Conservation (phyloP, 2,329 filamentous ascomycete species). For the Pseudogymnoascus sp. region DNA sequence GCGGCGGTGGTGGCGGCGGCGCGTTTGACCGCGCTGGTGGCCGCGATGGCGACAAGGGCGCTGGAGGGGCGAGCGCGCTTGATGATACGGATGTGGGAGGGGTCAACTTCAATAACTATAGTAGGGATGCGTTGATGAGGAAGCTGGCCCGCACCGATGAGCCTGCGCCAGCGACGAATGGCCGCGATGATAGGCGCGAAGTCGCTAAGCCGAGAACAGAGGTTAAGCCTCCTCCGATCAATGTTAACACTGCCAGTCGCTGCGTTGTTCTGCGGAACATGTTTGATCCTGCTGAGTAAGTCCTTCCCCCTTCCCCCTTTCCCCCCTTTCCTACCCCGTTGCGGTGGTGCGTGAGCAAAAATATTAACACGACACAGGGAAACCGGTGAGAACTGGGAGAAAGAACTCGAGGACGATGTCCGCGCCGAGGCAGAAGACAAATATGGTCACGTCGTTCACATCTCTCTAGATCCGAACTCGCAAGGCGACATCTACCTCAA, state of each 20-base stretch:
- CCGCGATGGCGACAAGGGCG: constrained; percentile 79
- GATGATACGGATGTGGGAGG: constrained; percentile 97
- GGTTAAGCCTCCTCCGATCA: constrained; percentile 68
- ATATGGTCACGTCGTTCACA: constrained; percentile 97
- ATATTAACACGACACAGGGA: constrained; percentile 51
- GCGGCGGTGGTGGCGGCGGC: constrained; percentile 49
- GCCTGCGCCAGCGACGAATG: constrained; percentile 50
- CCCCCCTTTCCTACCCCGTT: neutral
- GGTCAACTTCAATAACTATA: constrained; percentile 99
- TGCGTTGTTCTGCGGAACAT: constrained; percentile 94
- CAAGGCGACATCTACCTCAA: constrained; percentile 97
- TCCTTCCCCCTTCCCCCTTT: constrained; percentile 20
- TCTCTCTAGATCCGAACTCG: constrained; percentile 86
- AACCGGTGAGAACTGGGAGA: constrained; percentile 79
- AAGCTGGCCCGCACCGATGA: constrained; percentile 97
- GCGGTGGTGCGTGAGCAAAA: neutral
- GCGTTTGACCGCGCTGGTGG: constrained; percentile 86
- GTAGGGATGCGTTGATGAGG: constrained; percentile 95
- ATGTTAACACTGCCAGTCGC: constrained; percentile 84
- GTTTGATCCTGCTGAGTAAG: constrained; percentile 88
- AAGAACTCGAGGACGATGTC: constrained; percentile 90
- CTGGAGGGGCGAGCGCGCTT: constrained; percentile 83
- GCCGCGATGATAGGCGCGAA: constrained; percentile 54
- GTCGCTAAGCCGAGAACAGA: constrained; percentile 72
- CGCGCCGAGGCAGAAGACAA: constrained; percentile 85